A percentile compares a stretch with the other conserved stretches of the same genome.
Conservation (phyloP, 768 basidiomycete species). For the Suillus decipiens region DNA sequence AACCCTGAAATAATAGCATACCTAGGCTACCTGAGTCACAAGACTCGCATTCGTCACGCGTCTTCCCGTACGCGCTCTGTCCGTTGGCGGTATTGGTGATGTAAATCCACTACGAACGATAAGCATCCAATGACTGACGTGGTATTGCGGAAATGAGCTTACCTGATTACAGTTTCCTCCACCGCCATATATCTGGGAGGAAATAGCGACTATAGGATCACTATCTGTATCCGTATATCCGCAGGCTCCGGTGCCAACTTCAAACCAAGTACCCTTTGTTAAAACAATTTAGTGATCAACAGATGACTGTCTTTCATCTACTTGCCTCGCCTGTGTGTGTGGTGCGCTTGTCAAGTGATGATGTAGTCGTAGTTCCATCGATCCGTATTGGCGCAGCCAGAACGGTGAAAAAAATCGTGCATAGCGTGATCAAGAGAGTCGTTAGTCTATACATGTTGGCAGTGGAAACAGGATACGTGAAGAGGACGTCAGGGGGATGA, state of each 20-base stretch:
- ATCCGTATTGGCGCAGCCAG: conserved; percentile 41
- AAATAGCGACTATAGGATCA: conserved; percentile 65
- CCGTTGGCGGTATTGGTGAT: conserved; percentile 62
- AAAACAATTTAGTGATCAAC: background rate
- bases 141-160: conserved; percentile 17
- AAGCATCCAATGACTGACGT: background rate
- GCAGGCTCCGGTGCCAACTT: conserved; percentile 64
- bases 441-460: conserved; percentile 22
- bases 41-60: conserved; percentile 59
- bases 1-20: conserved; percentile 31
- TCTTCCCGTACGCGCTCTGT: conserved; percentile 47
- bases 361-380: conserved; percentile 19
- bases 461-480: conserved; percentile 4
- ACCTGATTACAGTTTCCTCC: conserved; percentile 66
- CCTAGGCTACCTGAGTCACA: conserved; percentile 59
- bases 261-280: conserved; percentile 67
- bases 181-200: conserved; percentile 50
- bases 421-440: conserved; percentile 39
- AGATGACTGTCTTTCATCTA: conserved; percentile 12
- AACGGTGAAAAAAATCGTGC: conserved; percentile 42
- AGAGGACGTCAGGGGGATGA: conserved; percentile 2
- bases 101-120: conserved; percentile 49
- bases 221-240: conserved; percentile 49
- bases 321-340: conserved; percentile 60
- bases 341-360: conserved; percentile 49